phyloP scores from a whole-genome alignment of 2,329 filamentous ascomycete genomes.

The Pestalotiopsis sp. region DNA sequence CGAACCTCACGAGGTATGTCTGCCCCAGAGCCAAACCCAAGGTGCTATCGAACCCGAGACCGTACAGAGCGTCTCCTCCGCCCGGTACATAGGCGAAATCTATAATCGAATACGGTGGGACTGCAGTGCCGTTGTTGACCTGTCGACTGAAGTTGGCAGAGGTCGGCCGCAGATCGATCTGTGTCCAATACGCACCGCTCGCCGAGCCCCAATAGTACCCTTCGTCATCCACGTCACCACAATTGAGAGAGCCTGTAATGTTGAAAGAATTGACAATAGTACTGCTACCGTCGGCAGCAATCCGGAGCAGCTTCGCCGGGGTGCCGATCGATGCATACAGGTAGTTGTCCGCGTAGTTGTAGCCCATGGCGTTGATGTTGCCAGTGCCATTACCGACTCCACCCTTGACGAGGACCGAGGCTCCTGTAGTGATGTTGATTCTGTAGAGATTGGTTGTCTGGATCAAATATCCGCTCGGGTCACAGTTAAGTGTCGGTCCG shows the following conservation, averaged over 20 bases:
- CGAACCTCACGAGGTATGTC: background rate
- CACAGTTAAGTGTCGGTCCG: slow-evolving; percentile 12
- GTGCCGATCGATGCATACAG: slow-evolving; percentile 17
- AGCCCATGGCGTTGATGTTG: slow-evolving; percentile 19
- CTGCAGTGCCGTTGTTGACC: background rate
- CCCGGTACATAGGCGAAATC: background rate
- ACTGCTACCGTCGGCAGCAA: slow-evolving; percentile 15
- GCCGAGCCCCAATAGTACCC: background rate
- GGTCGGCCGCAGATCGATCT: background rate
- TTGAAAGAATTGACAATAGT: background rate
- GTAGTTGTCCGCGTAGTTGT: slow-evolving; percentile 20
- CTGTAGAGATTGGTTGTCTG: slow-evolving; percentile 15
- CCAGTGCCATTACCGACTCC: slow-evolving; percentile 11
- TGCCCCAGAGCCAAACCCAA: background rate
- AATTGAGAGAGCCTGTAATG: background rate
- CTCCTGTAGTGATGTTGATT: slow-evolving; percentile 17
- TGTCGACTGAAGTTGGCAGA: background rate
- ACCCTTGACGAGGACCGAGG: background rate
- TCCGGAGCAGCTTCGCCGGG: slow-evolving; percentile 14
- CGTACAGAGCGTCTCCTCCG: background rate
- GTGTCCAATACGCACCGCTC: background rate
- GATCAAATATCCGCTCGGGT: slow-evolving; percentile 20
- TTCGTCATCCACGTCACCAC: slow-evolving; percentile 6
- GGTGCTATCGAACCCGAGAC: background rate
- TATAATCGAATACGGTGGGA: background rate